These are phyloP conservation scores for Ammopiptanthus mongolicus DNA, from an alignment of 306 rosid species.

Conservation along the genomic window DNA sequence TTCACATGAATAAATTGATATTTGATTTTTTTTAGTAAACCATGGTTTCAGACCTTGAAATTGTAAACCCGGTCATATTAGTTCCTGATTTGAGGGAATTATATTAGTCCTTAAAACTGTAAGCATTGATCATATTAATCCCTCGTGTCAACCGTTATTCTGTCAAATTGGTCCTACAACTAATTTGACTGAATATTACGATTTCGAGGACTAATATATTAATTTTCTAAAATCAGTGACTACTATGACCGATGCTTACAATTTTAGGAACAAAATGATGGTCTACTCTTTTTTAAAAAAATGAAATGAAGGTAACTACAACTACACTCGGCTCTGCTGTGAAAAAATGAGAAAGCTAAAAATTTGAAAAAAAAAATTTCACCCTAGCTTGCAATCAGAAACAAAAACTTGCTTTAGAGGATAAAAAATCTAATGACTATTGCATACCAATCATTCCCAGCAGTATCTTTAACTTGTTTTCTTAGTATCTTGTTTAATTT, in stretches of 20 bases:
- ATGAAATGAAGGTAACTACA: background rate
- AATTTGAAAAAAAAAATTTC: background rate
- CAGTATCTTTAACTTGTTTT: slow-evolving; percentile 67
- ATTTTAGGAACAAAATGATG: background rate
- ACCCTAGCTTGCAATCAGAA: background rate
- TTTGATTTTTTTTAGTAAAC: background rate
- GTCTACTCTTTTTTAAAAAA: too few relatives aligned
- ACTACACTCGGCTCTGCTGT: background rate
- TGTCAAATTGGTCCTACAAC: too few relatives aligned
- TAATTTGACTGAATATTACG: background rate
- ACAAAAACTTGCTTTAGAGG: background rate
- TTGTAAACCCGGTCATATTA: background rate
- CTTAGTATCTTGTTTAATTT: slow-evolving; percentile 52
- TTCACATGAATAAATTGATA: background rate
- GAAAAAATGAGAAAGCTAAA: background rate
- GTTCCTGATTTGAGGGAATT: too few relatives aligned
- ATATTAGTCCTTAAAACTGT: background rate
- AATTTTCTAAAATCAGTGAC: background rate
- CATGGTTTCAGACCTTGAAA: background rate
- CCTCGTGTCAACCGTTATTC: background rate
- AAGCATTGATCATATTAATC: background rate
- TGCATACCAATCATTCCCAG: slow-evolving; percentile 66
- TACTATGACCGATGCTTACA: background rate
- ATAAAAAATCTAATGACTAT: background rate
- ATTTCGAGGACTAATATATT: too few relatives aligned